phyloP scores from a whole-genome alignment of 75 land plant species.

The Cryptomeria japonica region DNA sequence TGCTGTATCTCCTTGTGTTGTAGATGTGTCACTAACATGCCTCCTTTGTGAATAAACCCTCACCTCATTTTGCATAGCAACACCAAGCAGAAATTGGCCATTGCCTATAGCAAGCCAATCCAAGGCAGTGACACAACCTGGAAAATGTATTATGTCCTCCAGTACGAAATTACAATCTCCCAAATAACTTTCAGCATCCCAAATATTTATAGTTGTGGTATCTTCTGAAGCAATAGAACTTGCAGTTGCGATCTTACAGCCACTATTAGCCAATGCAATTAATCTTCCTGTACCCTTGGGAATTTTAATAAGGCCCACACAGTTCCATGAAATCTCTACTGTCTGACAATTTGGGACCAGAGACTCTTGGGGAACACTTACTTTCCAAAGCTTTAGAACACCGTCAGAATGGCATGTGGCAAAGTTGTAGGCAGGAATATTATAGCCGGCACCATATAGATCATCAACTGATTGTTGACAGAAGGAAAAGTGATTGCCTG shows the following conservation, averaged over 20 bases:
- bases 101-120: constrained; percentile 70
- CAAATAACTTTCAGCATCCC: constrained; percentile 54
- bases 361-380: not conserved
- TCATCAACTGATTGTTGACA: constrained; percentile 13
- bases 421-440: constrained; percentile 42
- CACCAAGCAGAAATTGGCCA: constrained; percentile 68
- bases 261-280: constrained; percentile 50
- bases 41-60: constrained; percentile 58
- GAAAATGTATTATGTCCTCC: constrained; percentile 45
- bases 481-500: constrained; percentile 12
- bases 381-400: constrained; percentile 66
- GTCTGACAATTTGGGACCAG: not conserved
- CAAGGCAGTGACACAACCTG: constrained; percentile 40
- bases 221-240: constrained; percentile 1
- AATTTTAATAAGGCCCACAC: constrained; percentile 54
- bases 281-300: constrained; percentile 46
- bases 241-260: constrained; percentile 72
- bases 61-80: constrained; percentile 50
- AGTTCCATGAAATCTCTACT: constrained; percentile 46
- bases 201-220: constrained; percentile 42
- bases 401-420: constrained; percentile 82
- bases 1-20: constrained; percentile 1
- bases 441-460: constrained; percentile 13
- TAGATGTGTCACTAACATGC: constrained; percentile 17
- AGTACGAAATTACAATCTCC: constrained; percentile 51